Conservation (phyloP, 2,329 filamentous ascomycete species). For the Colletotrichum lupini region DNA sequence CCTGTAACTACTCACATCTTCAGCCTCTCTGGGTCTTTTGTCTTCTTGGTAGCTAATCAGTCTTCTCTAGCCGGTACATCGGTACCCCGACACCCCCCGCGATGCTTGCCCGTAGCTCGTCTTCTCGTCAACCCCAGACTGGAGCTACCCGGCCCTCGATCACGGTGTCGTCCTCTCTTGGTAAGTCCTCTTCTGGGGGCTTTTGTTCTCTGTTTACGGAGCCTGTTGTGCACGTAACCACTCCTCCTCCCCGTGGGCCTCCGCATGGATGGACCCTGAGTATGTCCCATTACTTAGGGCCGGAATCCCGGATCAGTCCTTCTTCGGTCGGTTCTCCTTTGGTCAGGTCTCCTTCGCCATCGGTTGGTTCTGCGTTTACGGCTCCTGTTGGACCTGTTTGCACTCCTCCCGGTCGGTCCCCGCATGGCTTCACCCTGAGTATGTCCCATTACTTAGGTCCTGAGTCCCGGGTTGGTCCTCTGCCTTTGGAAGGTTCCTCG, state of each 20-base stretch:
- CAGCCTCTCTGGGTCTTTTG: background rate
- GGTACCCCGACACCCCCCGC: constrained; percentile 2
- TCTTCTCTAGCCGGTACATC: background rate
- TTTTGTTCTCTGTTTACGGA: constrained; percentile 2
- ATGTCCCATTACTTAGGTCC: too few species aligned
- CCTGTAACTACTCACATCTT: background rate
- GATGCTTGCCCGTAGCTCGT: constrained; percentile 7
- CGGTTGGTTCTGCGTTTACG: background rate
- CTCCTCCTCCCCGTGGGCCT: background rate
- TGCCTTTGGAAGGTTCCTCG: background rate
- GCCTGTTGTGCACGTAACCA: background rate
- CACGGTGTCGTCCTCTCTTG: constrained; percentile 8
- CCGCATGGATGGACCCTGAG: constrained; percentile 5
- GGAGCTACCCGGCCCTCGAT: constrained; percentile 6
- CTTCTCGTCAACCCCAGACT: background rate
- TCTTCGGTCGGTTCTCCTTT: background rate
- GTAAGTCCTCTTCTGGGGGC: constrained; percentile 1
- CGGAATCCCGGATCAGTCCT: too few species aligned
- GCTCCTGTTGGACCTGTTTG: too few species aligned
- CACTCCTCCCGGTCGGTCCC: too few species aligned
- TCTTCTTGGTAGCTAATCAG: background rate
- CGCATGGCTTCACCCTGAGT: too few species aligned
- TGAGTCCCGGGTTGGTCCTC: too few species aligned
- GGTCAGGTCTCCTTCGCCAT: background rate
- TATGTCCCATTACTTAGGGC: constrained; percentile 9